Evolutionary conservation across 2,329 filamentous ascomycete species (phyloP).

Genomic region (Stylonectria norvegica): DNA sequence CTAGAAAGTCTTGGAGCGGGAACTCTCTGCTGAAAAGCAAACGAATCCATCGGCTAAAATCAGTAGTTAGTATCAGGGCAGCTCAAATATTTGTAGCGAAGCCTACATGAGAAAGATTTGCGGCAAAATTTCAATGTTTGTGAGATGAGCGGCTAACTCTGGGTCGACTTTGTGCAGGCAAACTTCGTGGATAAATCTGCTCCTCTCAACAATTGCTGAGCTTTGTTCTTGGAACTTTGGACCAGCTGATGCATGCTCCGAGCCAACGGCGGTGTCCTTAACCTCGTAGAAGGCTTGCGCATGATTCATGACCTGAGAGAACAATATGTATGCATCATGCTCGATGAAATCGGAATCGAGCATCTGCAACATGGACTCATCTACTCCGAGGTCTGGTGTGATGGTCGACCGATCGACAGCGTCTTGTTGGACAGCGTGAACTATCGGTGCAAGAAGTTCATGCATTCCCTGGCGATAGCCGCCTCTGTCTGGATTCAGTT

Average conservation of each 20-base stretch:
- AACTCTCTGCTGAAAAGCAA: conserved; percentile 93
- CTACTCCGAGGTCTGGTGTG: conserved; percentile 34
- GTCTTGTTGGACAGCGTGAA: conserved; percentile 81
- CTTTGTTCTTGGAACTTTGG: conserved; percentile 34
- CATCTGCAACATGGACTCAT: conserved; percentile 58
- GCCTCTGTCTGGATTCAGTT: conserved; percentile 79
- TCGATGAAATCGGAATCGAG: conserved; percentile 75
- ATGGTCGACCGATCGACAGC: conserved; percentile 56
- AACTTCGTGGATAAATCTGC: conserved; percentile 80
- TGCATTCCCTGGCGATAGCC: conserved; percentile 99
- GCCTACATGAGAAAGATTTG: conserved; percentile 91
- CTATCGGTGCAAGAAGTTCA: conserved; percentile 83
- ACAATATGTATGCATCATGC: conserved; percentile 85
- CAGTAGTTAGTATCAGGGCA: conserved; percentile 6
- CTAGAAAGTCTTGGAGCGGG: conserved; percentile 76
- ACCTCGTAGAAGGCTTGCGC: conserved; percentile 86
- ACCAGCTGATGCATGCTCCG: conserved; percentile 14
- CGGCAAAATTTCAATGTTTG: conserved; percentile 82
- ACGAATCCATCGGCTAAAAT: conserved; percentile 78
- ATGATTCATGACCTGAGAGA: conserved; percentile 81
- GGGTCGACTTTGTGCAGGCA: conserved; percentile 76
- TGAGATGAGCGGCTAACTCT: conserved; percentile 77
- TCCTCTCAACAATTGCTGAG: conserved; percentile 73
- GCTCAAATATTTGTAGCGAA: too few species aligned
- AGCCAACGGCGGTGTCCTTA: conserved; percentile 14